Evolutionary conservation across 2,329 filamentous ascomycete species (phyloP), one percentile per base, ranked within the genome.

Genomic region (Ophiognomonia clavigignenti-juglandacearum): DNA sequence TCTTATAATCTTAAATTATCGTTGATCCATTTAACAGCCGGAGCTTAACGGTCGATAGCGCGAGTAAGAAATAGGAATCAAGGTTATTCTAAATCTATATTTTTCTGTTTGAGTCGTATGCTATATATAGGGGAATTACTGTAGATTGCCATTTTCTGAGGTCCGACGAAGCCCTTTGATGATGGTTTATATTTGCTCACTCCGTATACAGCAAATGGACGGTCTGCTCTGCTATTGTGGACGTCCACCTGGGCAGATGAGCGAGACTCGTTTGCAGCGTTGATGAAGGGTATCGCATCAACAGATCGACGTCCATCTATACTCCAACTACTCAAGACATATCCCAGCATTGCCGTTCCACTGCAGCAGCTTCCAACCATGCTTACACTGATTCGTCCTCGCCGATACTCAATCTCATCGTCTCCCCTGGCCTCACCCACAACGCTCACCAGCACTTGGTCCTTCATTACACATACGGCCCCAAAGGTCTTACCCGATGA

Each of bases 321-420:
- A 0, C 66, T 83, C 3, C 77, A 82, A 46, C 64, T 83, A 3
- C 69, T 83, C 2, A 72, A 76, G 50, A 67, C 69, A 7, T 74
- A 76, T 54, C 67, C 70, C 0, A 63, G 64, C 1, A 68, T 78
- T 41, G 61, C 70, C 2, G 57, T 82, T 0, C 64, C 77, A 0
- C 68, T 83, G 23, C 68, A 68, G 4, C 64, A 71, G 24, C 83
- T 78, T 61, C 65, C 83, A 3, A 65, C 70, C 38, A 75, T 80
- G 65, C 72, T 80, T 2, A 72, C 76, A 1, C 74, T 78, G 0
- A 77, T 84, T 72, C 72, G 77, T 4, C 64, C 76, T 14, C 73
- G 77, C n/a, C 74, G 78, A 48, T 80, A 80, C 59, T 75, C 71
- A 14, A 79, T 81, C 56, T 80, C 76, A 2, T 78, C 74, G 0